Percentiles rank a stretch among this genome's conserved stretches.
Evolutionary conservation across 129 eudicot genomes (phyloP).

Genomic region (Glebionis coronaria): DNA sequence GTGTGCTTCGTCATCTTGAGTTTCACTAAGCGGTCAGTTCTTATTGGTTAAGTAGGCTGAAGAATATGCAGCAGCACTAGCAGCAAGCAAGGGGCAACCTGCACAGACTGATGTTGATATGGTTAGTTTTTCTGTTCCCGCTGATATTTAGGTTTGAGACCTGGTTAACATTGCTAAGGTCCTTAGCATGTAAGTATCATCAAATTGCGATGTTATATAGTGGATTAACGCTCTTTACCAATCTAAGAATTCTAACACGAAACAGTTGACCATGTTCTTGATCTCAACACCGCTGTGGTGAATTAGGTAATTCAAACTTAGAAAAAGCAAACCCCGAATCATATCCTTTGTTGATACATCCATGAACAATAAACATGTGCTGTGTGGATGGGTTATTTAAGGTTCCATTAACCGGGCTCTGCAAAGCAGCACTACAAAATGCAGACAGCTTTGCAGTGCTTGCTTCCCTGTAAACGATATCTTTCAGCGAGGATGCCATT

Average conservation of each 20-base stretch:
- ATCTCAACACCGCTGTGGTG: too few species aligned
- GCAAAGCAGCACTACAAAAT: too few species aligned
- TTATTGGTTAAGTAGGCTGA: conserved; percentile 66
- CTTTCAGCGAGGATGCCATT: too few species aligned
- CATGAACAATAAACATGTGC: too few species aligned
- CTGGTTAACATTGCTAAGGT: neutral
- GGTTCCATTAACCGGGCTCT: too few species aligned
- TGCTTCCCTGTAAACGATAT: too few species aligned
- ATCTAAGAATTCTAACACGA: neutral
- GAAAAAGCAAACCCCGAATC: neutral
- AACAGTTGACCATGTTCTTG: neutral
- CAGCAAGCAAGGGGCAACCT: conserved; percentile 85
- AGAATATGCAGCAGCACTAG: conserved; percentile 94
- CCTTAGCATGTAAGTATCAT: neutral
- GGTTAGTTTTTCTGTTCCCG: conserved; percentile 45
- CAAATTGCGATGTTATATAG: conserved; percentile 8
- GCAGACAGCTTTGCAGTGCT: too few species aligned
- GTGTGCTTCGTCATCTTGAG: neutral
- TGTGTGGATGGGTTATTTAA: too few species aligned
- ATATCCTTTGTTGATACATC: too few species aligned
- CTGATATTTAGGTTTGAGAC: conserved; percentile 7
- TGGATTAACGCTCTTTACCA: neutral
- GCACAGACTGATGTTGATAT: conserved; percentile 52
- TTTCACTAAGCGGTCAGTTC: neutral
- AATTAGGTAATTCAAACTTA: too few species aligned